Evolutionary conservation across 2,329 filamentous ascomycete species (phyloP), one percentile per base, ranked within the genome.

Genomic region (Pestalotiopsis fici): DNA sequence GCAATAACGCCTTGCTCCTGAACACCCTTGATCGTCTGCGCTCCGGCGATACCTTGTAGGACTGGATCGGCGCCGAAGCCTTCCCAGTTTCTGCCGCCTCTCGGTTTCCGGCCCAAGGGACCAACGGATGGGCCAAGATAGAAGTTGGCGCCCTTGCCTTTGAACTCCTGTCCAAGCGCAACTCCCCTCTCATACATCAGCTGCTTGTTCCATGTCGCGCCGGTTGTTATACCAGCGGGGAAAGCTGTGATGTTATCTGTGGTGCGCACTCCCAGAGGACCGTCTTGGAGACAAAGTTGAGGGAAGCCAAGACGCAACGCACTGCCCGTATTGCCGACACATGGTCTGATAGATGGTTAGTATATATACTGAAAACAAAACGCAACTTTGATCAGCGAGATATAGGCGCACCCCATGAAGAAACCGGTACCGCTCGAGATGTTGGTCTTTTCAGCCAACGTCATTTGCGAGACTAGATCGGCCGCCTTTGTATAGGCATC

Each of bases 371-470:
- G n/a, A n/a, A n/a, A n/a, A n/a, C n/a, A n/a, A n/a, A n/a, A n/a
- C n/a, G n/a, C n/a, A 55, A 6, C 28, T 7, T 1, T 7, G 2
- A 4, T 9, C n/a, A 31, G 63, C 50, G 37, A 47, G 4, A 59
- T 66, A 31, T 43, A 23, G 62, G 62, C 65, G 55, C 43, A n/a
- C 82, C 87, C 91, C 92, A 94, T 94, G 70, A 85, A 91, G 55
- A 90, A 85, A 1, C 92, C 92, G 1, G 87, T 90, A 3, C 92
- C 92, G 1, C 87, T 87, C 0, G 91, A 94, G 64, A 94, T 85
- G 74, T 94, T 95, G 3, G 91, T 90, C 80, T 95, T 95, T 77
- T 95, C 93, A 2, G 91, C 92, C 66, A 95, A 79, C 0, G 92
- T 95, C 92, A 95, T 93, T 60, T 88, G 86, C 65, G 88, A 87